Base-by-base conservation (phyloP, 2,329 filamentous ascomycete genomes). In the Alternaria metachromatica region DNA sequence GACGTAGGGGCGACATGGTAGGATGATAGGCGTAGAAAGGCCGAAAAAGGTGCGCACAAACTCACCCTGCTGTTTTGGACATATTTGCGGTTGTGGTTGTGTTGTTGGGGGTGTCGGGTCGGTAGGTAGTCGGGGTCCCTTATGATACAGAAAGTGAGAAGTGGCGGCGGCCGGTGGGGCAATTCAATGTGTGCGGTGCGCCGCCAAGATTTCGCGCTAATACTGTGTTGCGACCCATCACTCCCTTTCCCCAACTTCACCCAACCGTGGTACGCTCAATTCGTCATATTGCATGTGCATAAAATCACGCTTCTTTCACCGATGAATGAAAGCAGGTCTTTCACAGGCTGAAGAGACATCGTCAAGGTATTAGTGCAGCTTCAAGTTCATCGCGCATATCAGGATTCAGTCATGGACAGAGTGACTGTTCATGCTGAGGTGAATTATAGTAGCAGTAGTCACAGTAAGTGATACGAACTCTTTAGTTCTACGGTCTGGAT, bases 1-100 rank as follows among this genome's bases (percentile, higher is more conserved):
- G 33, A 10, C 15, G 9, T 41, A 10, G 37, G 37, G 3, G 37
- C 37, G 15, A 11, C 9, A 13, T 45, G 5, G 37, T 49, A 28
- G 33, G 28, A 26, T 10, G 26, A 10, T 28, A 18, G 54, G 49
- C 23, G 26, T 8, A 28, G 4, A 37, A 20, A 30, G 6, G 7
- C 20, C 7, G 11, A 18, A 23, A 23, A 43, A 7, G 18, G 20
- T 25, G 28, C 48, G n/a, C 48, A 15, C 48, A 44, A 18, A 63
- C 76, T 63, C 64, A 79, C 78, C 78, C 77, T 76, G 76, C 77
- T 70, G 75, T 73, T 71, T 75, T 75, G 67, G 78, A 80, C 78
- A 80, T 80, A 54, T 62, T 72, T 64, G 67, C 59, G 62, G 60
- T 54, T 64, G 58, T 63, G 60, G 64, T 58, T 64, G 65, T 64